Evolutionary conservation across 1,284 basidiomycete genomes (phyloP).

Genomic region (Leucoagaricus sp.): DNA sequence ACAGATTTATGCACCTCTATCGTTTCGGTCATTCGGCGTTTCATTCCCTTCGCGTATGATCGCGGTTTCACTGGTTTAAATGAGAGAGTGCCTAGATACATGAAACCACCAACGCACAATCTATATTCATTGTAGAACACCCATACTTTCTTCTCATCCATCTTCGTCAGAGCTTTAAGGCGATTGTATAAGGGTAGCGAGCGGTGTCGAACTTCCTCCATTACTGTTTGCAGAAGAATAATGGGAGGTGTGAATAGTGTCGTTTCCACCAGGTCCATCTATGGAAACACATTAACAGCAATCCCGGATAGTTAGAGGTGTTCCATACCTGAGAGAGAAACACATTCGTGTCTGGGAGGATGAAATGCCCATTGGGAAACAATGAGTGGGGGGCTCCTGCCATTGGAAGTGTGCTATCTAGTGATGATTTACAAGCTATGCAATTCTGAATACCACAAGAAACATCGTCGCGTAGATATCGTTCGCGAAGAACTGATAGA

Average conservation of each 20-base stretch:
- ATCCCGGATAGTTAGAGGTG: constrained; percentile 1
- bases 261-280: constrained; percentile 94
- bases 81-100: constrained; percentile 21
- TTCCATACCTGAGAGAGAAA: constrained; percentile 82
- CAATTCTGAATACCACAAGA: constrained; percentile 86
- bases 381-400: constrained; percentile 54
- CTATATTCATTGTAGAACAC: constrained; percentile 93
- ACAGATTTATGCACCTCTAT: constrained; percentile 62
- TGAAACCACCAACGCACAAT: constrained; percentile 50
- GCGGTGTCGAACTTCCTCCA: constrained; percentile 95
- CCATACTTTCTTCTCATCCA: constrained; percentile 82
- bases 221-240: constrained; percentile 92
- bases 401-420: constrained; percentile 45
- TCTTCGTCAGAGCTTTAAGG: constrained; percentile 77
- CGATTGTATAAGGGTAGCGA: constrained; percentile 94
- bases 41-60: constrained; percentile 74
- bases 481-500: constrained; percentile 80
- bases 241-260: constrained; percentile 74
- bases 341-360: constrained; percentile 96
- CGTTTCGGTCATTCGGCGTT: constrained; percentile 90
- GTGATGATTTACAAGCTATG: constrained; percentile 50
- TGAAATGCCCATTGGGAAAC: constrained; percentile 73
- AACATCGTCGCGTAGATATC: constrained; percentile 93
- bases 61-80: constrained; percentile 66
- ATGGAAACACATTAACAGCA: constrained; percentile 6